phyloP scores from a whole-genome alignment of 306 rosid species.

The Lithocarpus polystachyus region DNA sequence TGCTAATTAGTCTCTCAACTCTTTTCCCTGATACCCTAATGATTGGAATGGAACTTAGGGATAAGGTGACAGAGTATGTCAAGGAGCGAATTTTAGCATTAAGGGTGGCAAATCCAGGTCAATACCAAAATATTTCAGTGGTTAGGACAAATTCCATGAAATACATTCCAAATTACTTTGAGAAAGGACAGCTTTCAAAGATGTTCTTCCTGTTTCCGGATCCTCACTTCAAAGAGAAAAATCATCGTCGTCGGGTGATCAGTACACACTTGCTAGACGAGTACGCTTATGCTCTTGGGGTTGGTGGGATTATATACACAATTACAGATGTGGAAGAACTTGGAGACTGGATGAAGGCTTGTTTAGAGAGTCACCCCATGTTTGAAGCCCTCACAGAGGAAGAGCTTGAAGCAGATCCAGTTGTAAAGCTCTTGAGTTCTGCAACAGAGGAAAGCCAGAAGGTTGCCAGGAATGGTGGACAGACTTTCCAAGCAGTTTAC shows the following conservation, averaged over 20 bases:
- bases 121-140: slow-evolving; percentile 83
- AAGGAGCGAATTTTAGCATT: slow-evolving; percentile 80
- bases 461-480: slow-evolving; percentile 93
- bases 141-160: slow-evolving; percentile 96
- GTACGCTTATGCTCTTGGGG: slow-evolving; percentile 72
- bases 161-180: slow-evolving; percentile 88
- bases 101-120: slow-evolving; percentile 67
- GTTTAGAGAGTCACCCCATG: slow-evolving; percentile 85
- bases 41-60: slow-evolving; percentile 97
- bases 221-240: slow-evolving; percentile 99
- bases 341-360: slow-evolving; percentile 90
- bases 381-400: slow-evolving; percentile 64
- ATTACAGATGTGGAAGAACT: slow-evolving; percentile 95
- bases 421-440: slow-evolving; percentile 61
- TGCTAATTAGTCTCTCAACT: slow-evolving; percentile 78
- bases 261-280: slow-evolving; percentile 86
- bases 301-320: slow-evolving; percentile 88
- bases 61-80: slow-evolving; percentile 88
- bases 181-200: slow-evolving; percentile 79
- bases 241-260: slow-evolving; percentile 88
- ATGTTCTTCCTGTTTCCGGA: slow-evolving; percentile 97
- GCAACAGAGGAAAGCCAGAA: slow-evolving; percentile 99
- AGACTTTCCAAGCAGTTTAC: slow-evolving; percentile 71
- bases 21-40: slow-evolving; percentile 81
- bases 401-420: slow-evolving; percentile 87